Conservation (phyloP, 805 yeast species). For the Candida sphagnicola region DNA sequence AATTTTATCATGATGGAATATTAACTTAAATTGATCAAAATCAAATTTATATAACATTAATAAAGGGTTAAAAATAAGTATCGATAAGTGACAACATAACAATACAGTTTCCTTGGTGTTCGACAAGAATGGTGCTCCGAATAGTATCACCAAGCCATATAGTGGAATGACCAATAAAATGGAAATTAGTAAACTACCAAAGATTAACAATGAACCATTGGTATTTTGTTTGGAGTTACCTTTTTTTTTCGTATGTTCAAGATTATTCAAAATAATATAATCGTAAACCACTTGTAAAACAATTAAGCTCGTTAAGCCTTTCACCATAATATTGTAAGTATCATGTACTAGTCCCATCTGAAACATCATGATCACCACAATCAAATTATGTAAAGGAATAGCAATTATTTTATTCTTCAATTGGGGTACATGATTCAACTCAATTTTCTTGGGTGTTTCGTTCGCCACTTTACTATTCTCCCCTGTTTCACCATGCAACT, state of each 20-base stretch:
- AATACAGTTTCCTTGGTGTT: slow-evolving; percentile 52
- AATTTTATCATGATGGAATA: slow-evolving; percentile 19
- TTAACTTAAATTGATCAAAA: slow-evolving; percentile 27
- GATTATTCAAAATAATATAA: slow-evolving; percentile 12
- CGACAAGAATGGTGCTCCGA: slow-evolving; percentile 77
- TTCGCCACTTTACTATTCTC: background rate
- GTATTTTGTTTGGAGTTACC: slow-evolving; percentile 9
- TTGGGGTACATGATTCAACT: slow-evolving; percentile 8
- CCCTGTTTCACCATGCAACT: background rate
- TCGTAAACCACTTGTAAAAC: slow-evolving; percentile 22
- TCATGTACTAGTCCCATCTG: slow-evolving; percentile 23
- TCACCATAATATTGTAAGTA: slow-evolving; percentile 17
- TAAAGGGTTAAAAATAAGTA: slow-evolving; percentile 62
- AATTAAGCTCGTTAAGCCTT: slow-evolving; percentile 22
- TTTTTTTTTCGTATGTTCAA: slow-evolving; percentile 5
- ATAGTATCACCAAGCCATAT: slow-evolving; percentile 46
- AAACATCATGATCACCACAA: slow-evolving; percentile 26
- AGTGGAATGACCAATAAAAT: slow-evolving; percentile 33
- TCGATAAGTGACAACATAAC: slow-evolving; percentile 58
- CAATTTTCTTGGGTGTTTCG: background rate
- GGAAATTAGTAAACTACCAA: slow-evolving; percentile 27
- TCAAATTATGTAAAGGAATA: slow-evolving; percentile 28
- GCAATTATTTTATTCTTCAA: slow-evolving; percentile 11
- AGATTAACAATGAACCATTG: slow-evolving; percentile 19
- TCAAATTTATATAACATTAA: slow-evolving; percentile 52